A percentile compares a stretch with the other conserved stretches of the same genome.
phyloP scores from a whole-genome alignment of 306 rosid genomes.

The Cicer pinnatifidum region DNA sequence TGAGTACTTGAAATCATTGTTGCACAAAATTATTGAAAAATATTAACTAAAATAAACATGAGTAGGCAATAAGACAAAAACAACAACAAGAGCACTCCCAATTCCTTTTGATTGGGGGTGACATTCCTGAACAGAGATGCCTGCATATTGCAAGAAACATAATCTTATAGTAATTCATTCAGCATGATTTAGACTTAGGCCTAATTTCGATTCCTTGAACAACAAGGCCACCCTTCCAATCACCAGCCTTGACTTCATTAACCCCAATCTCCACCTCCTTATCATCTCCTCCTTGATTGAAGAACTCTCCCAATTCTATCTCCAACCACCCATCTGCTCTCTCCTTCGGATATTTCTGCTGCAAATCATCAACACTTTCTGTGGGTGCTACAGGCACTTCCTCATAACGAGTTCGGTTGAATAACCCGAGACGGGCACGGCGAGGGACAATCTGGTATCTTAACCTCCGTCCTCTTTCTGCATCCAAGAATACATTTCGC shows the following conservation, averaged over 20 bases:
- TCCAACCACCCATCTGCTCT: slow-evolving; percentile 77
- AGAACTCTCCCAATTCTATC: slow-evolving; percentile 76
- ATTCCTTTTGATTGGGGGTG: neutral
- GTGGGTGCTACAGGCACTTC: neutral
- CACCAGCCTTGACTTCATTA: slow-evolving; percentile 56
- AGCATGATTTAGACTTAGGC: slow-evolving; percentile 51
- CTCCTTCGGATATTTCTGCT: slow-evolving; percentile 47
- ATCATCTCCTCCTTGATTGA: slow-evolving; percentile 48
- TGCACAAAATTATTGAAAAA: neutral
- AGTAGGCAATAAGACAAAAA: neutral
- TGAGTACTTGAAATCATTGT: neutral
- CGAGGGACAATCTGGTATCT: slow-evolving; percentile 52
- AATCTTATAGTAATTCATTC: neutral
- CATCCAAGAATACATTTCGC: slow-evolving; percentile 55
- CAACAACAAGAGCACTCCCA: neutral
- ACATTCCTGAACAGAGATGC: neutral
- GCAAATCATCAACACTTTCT: neutral
- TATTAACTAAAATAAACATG: neutral
- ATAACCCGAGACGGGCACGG: slow-evolving; percentile 24
- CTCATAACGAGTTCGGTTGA: slow-evolving; percentile 28
- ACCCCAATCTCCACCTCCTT: slow-evolving; percentile 65
- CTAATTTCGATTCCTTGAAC: slow-evolving; percentile 81
- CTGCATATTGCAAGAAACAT: neutral
- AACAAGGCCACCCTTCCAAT: slow-evolving; percentile 79
- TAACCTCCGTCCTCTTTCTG: slow-evolving; percentile 42